Conservation (phyloP, 257 asterid genomes). For the Solanum ahanhuiri region DNA sequence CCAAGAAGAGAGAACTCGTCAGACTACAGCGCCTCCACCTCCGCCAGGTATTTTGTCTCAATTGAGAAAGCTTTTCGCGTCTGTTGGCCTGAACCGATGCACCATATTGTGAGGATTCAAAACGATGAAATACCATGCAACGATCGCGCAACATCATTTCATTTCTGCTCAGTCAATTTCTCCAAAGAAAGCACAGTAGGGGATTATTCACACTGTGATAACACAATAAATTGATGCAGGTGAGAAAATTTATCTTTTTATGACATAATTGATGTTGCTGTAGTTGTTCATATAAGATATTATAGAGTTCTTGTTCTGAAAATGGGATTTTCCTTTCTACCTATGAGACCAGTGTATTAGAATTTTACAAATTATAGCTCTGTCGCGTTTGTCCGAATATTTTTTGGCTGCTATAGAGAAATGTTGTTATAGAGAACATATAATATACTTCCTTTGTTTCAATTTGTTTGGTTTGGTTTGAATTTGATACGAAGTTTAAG, state of each 20-base stretch:
- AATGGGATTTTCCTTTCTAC: neutral
- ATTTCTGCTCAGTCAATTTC: neutral
- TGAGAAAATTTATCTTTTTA: neutral
- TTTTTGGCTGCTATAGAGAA: neutral
- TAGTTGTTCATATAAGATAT: neutral
- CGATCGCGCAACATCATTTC: neutral
- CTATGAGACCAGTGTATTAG: neutral
- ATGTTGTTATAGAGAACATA: neutral
- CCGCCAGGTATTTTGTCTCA: constrained; percentile 36
- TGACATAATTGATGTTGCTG: neutral
- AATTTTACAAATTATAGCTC: neutral
- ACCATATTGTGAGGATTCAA: constrained; percentile 47
- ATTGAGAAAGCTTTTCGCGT: constrained; percentile 35
- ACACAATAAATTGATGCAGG: neutral
- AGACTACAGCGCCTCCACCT: constrained; percentile 38
- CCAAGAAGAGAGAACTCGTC: constrained; percentile 39
- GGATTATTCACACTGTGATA: neutral
- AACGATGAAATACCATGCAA: neutral
- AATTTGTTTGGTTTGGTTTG: neutral
- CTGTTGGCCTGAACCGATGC: constrained; percentile 68
- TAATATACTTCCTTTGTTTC: neutral
- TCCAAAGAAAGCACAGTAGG: neutral
- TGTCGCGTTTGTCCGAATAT: neutral
- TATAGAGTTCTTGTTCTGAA: neutral
- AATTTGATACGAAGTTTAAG: neutral